Evolutionary conservation across 148 eudicot genomes (phyloP).

Genomic region (Cornus kousa): DNA sequence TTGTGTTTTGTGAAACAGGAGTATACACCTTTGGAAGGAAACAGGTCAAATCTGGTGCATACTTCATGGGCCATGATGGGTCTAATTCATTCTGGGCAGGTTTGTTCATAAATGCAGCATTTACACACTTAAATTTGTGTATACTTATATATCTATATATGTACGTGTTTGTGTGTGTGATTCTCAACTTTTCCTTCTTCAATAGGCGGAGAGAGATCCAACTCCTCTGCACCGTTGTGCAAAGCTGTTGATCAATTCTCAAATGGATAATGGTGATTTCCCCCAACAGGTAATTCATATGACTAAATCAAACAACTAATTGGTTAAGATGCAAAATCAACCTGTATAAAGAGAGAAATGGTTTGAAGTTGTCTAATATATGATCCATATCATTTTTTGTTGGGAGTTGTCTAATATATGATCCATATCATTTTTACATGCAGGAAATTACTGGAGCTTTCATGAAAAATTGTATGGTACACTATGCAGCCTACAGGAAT

Average conservation of each 20-base stretch:
- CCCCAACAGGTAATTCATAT: conserved; percentile 37
- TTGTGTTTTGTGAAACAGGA: conserved; percentile 16
- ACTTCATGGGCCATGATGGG: conserved; percentile 20
- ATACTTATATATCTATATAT: no score
- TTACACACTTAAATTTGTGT: background rate
- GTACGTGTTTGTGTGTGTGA: no score
- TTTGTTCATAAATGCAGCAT: background rate
- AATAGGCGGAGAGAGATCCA: conserved; percentile 21
- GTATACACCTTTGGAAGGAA: conserved; percentile 36
- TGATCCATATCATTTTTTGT: no score
- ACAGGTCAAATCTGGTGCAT: conserved; percentile 41
- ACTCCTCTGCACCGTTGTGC: conserved; percentile 27
- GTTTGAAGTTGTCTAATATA: no score
- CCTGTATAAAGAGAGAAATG: no score
- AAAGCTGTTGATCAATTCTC: conserved; percentile 41
- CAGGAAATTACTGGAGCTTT: no score
- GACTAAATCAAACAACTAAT: no score
- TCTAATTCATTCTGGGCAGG: conserved; percentile 37
- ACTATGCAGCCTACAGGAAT: no score
- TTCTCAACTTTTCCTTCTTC: background rate
- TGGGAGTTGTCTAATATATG: no score
- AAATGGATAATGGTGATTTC: conserved; percentile 42
- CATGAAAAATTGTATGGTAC: no score
- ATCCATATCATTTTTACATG: no score
- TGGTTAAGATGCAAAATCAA: no score